Percentiles rank a stretch among this genome's conserved stretches.
Evolutionary conservation across 108 stramenopile species (phyloP).

Genomic region (Cyclostephanos invisitatus): DNA sequence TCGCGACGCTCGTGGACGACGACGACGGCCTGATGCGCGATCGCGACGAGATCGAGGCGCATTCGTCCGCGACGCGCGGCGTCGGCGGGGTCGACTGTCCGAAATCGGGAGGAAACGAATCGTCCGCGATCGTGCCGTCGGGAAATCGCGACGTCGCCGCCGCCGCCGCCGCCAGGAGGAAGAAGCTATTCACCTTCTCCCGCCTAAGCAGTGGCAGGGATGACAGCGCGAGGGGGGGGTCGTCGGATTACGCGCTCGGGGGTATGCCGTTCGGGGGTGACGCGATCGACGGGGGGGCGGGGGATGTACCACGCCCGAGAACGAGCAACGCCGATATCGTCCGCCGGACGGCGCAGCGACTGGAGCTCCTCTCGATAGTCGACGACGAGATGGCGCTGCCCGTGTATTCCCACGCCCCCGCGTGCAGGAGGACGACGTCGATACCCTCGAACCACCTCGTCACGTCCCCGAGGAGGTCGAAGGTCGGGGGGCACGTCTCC

Average conservation of each 20-base stretch:
- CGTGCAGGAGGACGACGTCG: constrained; percentile 2
- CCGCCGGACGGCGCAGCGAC: constrained; percentile 17
- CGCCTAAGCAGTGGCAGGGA: constrained; percentile 9
- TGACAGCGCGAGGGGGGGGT: background rate
- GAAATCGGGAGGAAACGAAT: background rate
- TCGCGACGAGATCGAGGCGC: constrained; percentile 17
- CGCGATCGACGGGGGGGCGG: background rate
- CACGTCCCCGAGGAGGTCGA: constrained; percentile 19
- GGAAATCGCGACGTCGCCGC: constrained; percentile 8
- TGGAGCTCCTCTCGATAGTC: constrained; percentile 43
- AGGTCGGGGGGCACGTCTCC: constrained; percentile 2
- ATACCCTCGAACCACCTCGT: background rate
- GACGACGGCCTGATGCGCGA: constrained; percentile 34
- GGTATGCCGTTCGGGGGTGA: constrained; percentile 14
- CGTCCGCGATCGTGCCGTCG: background rate
- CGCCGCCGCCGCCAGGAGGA: constrained; percentile 2
- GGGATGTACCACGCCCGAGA: background rate
- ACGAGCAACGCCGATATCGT: constrained; percentile 28
- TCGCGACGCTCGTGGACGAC: constrained; percentile 42
- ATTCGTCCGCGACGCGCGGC: background rate
- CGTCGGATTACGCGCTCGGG: constrained; percentile 15
- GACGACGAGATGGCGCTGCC: constrained; percentile 49
- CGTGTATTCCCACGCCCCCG: constrained; percentile 14
- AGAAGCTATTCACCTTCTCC: constrained; percentile 44
- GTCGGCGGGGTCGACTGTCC: no score